These are phyloP conservation scores for Pythium plurisporium DNA, from an alignment of 352 stramenopile genomes.

Conservation along the genomic window DNA sequence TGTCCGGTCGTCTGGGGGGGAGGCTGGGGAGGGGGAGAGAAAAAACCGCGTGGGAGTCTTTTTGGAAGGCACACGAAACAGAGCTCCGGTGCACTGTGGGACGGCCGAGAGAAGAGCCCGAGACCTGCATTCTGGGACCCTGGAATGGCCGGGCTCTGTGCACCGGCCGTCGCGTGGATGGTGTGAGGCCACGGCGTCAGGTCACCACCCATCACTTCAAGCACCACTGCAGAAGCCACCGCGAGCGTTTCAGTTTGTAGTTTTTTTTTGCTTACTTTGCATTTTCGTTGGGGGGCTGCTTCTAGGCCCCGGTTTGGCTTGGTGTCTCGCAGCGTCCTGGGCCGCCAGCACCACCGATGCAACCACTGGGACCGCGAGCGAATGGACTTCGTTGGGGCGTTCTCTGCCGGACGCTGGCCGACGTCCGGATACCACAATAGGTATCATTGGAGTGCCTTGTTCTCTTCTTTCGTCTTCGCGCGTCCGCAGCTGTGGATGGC, in stretches of 20 bases:
- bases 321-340: too few species aligned
- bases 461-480: neutral
- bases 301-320: too few species aligned
- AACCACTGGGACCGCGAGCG: too few species aligned
- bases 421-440: too few species aligned
- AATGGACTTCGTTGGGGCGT: too few species aligned
- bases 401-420: too few species aligned
- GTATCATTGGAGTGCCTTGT: too few species aligned
- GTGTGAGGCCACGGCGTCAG: conserved; percentile 15
- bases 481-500: too few species aligned
- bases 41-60: too few species aligned
- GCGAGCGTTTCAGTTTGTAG: conserved; percentile 6
- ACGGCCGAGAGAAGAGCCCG: neutral
- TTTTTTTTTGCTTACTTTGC: neutral
- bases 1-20: neutral
- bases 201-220: conserved; percentile 18
- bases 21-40: neutral
- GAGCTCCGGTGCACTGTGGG: neutral
- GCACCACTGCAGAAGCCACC: neutral
- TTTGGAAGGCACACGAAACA: conserved; percentile 2
- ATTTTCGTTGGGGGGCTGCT: neutral
- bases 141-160: conserved; percentile 4
- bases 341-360: too few species aligned
- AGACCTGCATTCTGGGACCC: too few species aligned
- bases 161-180: conserved; percentile 6